These are phyloP conservation scores for Friedmanniomyces endolithicus DNA, from an alignment of 495 filamentous ascomycete genomes.

Conservation along the genomic window DNA sequence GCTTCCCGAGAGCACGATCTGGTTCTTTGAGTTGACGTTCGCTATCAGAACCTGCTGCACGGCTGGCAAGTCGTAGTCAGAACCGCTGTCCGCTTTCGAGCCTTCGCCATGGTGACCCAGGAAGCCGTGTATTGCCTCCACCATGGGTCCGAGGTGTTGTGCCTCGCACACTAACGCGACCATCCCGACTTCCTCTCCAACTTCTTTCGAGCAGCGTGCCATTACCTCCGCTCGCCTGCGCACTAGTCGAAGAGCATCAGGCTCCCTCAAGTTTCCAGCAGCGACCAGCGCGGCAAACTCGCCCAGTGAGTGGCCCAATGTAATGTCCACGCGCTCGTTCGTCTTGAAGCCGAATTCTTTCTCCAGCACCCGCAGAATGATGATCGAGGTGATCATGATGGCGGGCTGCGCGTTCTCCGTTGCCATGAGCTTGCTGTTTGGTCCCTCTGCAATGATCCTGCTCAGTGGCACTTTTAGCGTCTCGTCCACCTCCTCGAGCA, in stretches of 20 bases:
- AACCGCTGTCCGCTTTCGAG: conserved; percentile 50
- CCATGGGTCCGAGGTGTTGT: conserved; percentile 51
- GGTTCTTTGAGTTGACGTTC: conserved; percentile 90
- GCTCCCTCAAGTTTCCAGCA: conserved; percentile 60
- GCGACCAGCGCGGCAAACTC: conserved; percentile 88
- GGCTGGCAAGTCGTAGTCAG: conserved; percentile 45
- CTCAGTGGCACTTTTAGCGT: conserved; percentile 57
- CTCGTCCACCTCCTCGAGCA: conserved; percentile 75
- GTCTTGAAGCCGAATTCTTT: conserved; percentile 67
- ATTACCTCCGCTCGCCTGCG: conserved; percentile 72
- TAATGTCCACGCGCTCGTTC: conserved; percentile 57
- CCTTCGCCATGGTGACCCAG: conserved; percentile 53
- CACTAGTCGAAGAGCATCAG: conserved; percentile 67
- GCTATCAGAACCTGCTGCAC: conserved; percentile 84
- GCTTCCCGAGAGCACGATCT: conserved; percentile 87
- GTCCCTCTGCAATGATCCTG: conserved; percentile 66
- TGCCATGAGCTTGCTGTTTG: conserved; percentile 58
- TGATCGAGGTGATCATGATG: conserved; percentile 84
- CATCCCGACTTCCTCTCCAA: conserved; percentile 78
- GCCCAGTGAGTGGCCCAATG: conserved; percentile 86
- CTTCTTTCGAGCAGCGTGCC: conserved; percentile 58
- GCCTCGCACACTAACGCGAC: conserved; percentile 81
- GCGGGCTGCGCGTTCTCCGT: conserved; percentile 89
- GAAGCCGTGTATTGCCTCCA: conserved; percentile 68
- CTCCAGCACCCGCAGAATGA: conserved; percentile 84